Evolutionary conservation across 495 filamentous ascomycete species (phyloP), one percentile per base, ranked within the genome.

Genomic region (Penicillium steckii): DNA sequence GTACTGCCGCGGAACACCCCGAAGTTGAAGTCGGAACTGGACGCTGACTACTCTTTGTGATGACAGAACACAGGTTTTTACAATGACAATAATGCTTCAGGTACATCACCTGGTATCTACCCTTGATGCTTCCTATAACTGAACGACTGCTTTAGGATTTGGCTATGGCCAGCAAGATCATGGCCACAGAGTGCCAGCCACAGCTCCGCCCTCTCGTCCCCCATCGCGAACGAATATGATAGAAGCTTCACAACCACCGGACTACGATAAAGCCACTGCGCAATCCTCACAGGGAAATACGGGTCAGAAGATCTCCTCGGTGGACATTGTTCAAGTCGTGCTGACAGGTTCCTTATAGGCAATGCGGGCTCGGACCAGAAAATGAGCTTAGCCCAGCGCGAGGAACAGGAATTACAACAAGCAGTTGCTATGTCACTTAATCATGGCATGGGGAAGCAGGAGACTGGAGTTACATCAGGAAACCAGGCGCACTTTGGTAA

Each of bases 151-250:
- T 42, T 18, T 24, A 86, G 83, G 77, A 17, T 85, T 85, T 58
- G 72, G 77, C 38, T 82, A 83, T 47, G 75, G 83, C 51, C 70
- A 76, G 23, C 65, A 80, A 48, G 81, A 87, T 50, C 69, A 66
- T 30, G 64, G 71, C 4, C 63, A 71, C 10, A 66, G 74, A 44
- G 63, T 67, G 4, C 62, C 73, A 24, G 60, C 72, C 19, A 75
- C 78, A 29, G 66, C 71, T 32, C 80, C 84, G 41, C 84, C 83
- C 0, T 85, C 88, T 9, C 82, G 87, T 44, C 87, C 88, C 41
- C 86, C 87, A 1, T 90, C 87, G 7, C 69, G 85, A 64, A 71
- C 80, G 4, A 85, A 82, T 55, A 80, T 68, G 17, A 59, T 65
- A 23, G 69, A 75, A 35, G 54, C 58, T 27, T 52, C 55, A 4